Conservation (phyloP, 2,329 filamentous ascomycete genomes). For the Fusarium denticulatum region DNA sequence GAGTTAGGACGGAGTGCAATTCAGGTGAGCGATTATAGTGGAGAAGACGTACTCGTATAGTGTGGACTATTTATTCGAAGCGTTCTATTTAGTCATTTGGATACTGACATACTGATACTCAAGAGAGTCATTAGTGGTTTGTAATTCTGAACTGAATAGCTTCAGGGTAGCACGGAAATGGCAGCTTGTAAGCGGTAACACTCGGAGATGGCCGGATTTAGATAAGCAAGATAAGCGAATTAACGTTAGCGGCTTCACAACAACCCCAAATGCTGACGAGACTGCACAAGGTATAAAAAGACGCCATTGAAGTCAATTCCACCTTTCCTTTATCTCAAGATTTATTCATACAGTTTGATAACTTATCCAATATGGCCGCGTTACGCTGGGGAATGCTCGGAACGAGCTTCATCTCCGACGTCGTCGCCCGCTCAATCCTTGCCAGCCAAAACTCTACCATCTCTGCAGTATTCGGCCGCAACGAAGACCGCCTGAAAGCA, state of each 20-base stretch:
- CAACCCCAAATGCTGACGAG: neutral
- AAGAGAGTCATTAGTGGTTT: neutral
- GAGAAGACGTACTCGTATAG: too few relatives aligned
- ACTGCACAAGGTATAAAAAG: neutral
- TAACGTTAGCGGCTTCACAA: neutral
- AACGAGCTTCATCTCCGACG: constrained; percentile 20
- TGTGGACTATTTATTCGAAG: too few relatives aligned
- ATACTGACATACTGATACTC: too few relatives aligned
- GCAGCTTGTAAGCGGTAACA: neutral
- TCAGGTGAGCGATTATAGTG: too few relatives aligned
- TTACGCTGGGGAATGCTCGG: constrained; percentile 20
- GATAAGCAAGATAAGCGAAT: neutral
- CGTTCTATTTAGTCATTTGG: too few relatives aligned
- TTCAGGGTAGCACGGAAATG: neutral
- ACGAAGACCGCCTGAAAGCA: neutral
- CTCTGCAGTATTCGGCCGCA: constrained; percentile 1
- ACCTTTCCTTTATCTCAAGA: neutral
- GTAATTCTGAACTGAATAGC: neutral
- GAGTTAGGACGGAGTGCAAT: too few relatives aligned
- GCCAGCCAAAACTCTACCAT: constrained; percentile 10
- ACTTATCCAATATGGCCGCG: neutral
- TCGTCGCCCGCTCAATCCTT: constrained; percentile 11
- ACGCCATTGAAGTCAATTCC: fast-evolving
- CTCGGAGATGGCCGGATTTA: neutral
- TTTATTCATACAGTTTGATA: fast-evolving